These are phyloP conservation scores for Carallia brachiata DNA, from an alignment of 345 rosid genomes.

Conservation along the genomic window DNA sequence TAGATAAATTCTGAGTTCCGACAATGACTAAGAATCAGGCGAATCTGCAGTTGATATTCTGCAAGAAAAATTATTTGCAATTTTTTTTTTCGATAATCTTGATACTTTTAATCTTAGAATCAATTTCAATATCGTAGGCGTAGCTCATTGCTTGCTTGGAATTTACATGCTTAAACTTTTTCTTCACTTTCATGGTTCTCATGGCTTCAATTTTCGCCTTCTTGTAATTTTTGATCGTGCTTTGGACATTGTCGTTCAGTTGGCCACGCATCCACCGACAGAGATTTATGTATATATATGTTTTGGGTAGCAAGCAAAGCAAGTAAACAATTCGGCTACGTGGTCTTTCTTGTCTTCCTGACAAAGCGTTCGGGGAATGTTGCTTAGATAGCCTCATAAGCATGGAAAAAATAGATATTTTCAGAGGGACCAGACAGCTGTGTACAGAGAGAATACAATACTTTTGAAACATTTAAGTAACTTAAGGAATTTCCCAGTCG, in stretches of 20 bases:
- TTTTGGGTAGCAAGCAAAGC: conserved; percentile 2
- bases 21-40: too few relatives aligned
- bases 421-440: conserved; percentile 8
- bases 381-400: conserved; percentile 17
- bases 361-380: conserved; percentile 18
- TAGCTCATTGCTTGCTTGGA: too few relatives aligned
- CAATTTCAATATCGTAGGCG: too few relatives aligned
- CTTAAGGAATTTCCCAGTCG: conserved; percentile 19
- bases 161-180: not conserved
- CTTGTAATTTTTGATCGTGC: not conserved
- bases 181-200: conserved; percentile 11
- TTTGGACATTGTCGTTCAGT: not conserved
- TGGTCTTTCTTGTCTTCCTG: conserved; percentile 32
- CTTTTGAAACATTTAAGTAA: conserved; percentile 21
- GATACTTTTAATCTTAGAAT: too few relatives aligned
- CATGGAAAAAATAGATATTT: conserved; percentile 10
- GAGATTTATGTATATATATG: conserved; percentile 2
- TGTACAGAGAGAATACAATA: not conserved
- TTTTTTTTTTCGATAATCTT: too few relatives aligned
- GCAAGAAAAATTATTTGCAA: too few relatives aligned
- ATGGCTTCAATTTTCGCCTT: conserved; percentile 10
- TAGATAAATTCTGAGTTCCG: too few relatives aligned
- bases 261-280: not conserved
- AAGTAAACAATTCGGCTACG: conserved; percentile 19
- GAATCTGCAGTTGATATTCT: too few relatives aligned